phyloP scores from a whole-genome alignment of 768 basidiomycete species.

The Auricularia sp. region DNA sequence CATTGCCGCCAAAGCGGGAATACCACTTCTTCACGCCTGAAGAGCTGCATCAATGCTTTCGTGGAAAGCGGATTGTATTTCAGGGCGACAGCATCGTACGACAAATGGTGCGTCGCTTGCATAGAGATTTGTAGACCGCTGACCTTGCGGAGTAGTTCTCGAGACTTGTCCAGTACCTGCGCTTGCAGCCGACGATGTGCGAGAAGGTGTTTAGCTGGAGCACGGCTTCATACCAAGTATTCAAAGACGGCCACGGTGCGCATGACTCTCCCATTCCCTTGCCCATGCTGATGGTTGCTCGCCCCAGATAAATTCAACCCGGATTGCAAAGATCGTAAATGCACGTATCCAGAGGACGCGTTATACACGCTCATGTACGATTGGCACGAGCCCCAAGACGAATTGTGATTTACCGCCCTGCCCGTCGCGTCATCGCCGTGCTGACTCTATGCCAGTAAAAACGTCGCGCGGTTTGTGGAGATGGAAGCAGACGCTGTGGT shows the following conservation, averaged over 20 bases:
- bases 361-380: background rate
- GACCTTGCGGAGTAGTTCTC: background rate
- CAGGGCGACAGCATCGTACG: background rate
- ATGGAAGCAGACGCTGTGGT: background rate
- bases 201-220: background rate
- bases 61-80: background rate
- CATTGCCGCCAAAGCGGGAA: background rate
- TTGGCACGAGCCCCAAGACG: conserved; percentile 1
- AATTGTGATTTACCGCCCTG: background rate
- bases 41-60: background rate
- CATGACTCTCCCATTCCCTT: background rate
- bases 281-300: background rate
- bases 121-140: background rate
- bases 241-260: background rate
- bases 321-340: background rate
- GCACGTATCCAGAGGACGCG: background rate
- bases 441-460: background rate
- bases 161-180: background rate
- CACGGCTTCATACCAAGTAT: background rate
- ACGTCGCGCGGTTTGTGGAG: background rate
- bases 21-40: conserved; percentile 1
- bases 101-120: background rate
- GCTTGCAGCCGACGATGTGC: background rate
- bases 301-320: background rate
- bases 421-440: background rate